phyloP scores from a whole-genome alignment of 148 eudicot genomes.

The Dianthus caryophyllus region DNA sequence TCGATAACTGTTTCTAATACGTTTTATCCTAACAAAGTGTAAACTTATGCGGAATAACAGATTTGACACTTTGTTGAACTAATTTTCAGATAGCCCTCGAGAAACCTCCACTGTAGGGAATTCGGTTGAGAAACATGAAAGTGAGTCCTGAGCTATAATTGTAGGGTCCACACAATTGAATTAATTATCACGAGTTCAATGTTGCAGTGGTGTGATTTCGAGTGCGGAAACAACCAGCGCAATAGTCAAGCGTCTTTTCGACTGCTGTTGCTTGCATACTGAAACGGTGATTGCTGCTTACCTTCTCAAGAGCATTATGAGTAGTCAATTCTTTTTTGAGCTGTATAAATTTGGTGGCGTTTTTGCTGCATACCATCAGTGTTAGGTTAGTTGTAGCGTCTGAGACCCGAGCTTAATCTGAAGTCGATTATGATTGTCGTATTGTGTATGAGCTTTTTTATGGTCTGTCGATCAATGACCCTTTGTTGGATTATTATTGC shows the following conservation, averaged over 20 bases:
- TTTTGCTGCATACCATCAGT: not conserved
- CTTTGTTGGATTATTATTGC: too few species aligned
- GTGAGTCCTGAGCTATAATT: conserved; percentile 27
- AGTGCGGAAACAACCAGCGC: not conserved
- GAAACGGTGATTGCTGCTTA: conserved; percentile 4
- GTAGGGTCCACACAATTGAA: not conserved
- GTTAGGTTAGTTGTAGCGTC: conserved; percentile 3
- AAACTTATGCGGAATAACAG: not conserved
- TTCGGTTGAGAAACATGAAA: conserved; percentile 29
- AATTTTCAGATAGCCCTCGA: conserved; percentile 30
- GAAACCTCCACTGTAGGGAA: conserved; percentile 33
- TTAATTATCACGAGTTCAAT: not conserved
- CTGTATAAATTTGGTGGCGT: not conserved
- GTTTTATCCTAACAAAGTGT: not conserved
- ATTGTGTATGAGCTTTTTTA: conserved; percentile 4
- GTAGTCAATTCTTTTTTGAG: conserved; percentile 1
- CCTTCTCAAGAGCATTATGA: not conserved
- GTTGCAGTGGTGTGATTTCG: not conserved
- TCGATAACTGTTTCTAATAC: not conserved
- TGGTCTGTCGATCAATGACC: not conserved
- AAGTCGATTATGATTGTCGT: not conserved
- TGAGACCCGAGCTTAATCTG: not conserved
- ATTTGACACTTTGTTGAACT: conserved; percentile 16
- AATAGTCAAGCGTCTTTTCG: not conserved
- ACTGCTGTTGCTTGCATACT: not conserved